Evolutionary conservation across 1,139 yeast genomes (phyloP).

Genomic region (Yamadazyma siamensis): DNA sequence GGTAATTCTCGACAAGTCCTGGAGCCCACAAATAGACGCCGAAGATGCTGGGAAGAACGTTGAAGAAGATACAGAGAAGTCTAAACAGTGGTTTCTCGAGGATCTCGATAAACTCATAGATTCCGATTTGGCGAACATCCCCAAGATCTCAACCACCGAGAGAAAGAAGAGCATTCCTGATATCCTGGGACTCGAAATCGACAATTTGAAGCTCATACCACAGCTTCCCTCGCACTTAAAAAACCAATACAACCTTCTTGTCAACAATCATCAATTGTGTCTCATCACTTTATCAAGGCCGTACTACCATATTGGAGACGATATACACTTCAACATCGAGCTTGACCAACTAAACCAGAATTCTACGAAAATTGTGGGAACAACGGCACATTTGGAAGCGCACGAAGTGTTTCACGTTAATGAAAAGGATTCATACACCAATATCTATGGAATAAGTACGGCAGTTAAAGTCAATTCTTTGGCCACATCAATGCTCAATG

Average conservation of each 20-base stretch:
- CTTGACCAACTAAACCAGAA: constrained; percentile 18
- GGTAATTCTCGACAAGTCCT: constrained; percentile 27
- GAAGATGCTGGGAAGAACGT: constrained; percentile 1
- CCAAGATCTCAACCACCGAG: constrained; percentile 30
- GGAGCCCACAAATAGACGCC: constrained; percentile 22
- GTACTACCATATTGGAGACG: constrained; percentile 49
- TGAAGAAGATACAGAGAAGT: constrained; percentile 6
- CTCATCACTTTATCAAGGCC: constrained; percentile 36
- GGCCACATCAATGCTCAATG: constrained; percentile 26
- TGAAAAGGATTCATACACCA: constrained; percentile 16
- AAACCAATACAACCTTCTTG: constrained; percentile 37
- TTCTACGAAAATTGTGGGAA: constrained; percentile 27
- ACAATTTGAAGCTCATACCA: constrained; percentile 16
- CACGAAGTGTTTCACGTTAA: constrained; percentile 33
- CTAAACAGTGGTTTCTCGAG: constrained; percentile 21
- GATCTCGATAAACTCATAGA: constrained; percentile 32
- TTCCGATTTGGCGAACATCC: constrained; percentile 34
- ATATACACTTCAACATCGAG: constrained; percentile 34
- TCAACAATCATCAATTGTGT: constrained; percentile 33
- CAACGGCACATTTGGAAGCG: constrained; percentile 37
- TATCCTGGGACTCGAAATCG: constrained; percentile 14
- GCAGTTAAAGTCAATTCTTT: constrained; percentile 33
- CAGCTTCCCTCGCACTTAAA: constrained; percentile 33
- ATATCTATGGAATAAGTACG: constrained; percentile 39
- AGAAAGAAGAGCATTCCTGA: constrained; percentile 25